Conservation (phyloP, 768 basidiomycete species). For the Agrocybe chaxingu region DNA sequence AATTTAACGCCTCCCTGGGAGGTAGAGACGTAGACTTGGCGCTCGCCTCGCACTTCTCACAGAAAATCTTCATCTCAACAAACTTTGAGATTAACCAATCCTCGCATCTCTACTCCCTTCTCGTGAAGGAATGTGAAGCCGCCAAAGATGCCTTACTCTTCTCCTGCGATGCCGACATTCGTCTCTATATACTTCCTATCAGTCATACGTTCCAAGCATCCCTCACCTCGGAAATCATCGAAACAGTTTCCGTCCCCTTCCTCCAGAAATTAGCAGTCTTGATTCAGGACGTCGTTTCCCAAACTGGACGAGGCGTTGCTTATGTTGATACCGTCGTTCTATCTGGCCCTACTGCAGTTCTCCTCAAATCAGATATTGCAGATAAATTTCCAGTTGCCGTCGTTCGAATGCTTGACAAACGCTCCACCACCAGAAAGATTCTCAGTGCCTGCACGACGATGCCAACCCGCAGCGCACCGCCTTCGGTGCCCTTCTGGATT, state of each 20-base stretch:
- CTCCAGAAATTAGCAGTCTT: not conserved
- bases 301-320: not conserved
- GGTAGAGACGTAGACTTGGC: slow-evolving; percentile 2
- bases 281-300: not conserved
- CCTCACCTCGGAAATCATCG: not conserved
- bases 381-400: not conserved
- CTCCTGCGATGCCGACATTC: not conserved
- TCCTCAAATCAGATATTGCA: slow-evolving; percentile 2
- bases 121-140: slow-evolving; percentile 1
- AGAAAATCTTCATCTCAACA: not conserved
- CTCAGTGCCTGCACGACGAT: not conserved
- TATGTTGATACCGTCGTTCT: not conserved
- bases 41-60: not conserved
- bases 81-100: not conserved
- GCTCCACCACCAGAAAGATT: slow-evolving; percentile 1
- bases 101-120: not conserved
- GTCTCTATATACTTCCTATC: not conserved
- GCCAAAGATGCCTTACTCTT: not conserved
- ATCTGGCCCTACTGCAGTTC: not conserved
- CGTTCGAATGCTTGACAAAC: not conserved
- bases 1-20: not conserved
- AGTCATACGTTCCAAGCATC: not conserved
- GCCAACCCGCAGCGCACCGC: not conserved
- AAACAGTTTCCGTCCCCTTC: not conserved
- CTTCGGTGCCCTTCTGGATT: too few species aligned